These are phyloP conservation scores for Lachnellula willkommii DNA, from an alignment of 2,329 filamentous ascomycete genomes.

Conservation along the genomic window DNA sequence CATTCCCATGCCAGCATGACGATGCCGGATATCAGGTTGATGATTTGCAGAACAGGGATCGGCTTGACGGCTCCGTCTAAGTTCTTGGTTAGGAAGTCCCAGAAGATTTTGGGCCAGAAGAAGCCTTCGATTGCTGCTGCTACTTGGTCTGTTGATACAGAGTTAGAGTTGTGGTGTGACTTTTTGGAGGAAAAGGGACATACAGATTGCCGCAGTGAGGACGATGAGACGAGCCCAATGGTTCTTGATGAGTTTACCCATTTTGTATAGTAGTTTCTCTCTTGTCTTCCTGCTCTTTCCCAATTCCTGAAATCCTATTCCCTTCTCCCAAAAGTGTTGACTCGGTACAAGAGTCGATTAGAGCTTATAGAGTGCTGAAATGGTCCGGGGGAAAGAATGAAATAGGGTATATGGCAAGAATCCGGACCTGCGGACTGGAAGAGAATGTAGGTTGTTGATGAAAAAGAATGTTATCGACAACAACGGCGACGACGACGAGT, in stretches of 20 bases:
- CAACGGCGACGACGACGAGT: slow-evolving; percentile 44
- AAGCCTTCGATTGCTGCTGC: slow-evolving; percentile 77
- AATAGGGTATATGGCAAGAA: slow-evolving; percentile 34
- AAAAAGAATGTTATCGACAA: slow-evolving; percentile 48
- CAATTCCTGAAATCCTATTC: slow-evolving; percentile 15
- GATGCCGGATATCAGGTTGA: slow-evolving; percentile 81
- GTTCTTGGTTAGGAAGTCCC: slow-evolving; percentile 90
- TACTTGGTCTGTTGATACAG: slow-evolving; percentile 66
- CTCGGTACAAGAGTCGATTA: slow-evolving; percentile 20
- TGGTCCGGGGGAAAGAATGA: slow-evolving; percentile 18
- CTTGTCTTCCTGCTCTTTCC: slow-evolving; percentile 20
- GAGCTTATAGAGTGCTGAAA: slow-evolving; percentile 30
- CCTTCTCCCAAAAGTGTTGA: slow-evolving; percentile 13
- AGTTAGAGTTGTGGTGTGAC: background rate
- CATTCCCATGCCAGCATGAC: slow-evolving; percentile 83
- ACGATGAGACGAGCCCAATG: slow-evolving; percentile 96
- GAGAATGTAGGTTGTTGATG: slow-evolving; percentile 26
- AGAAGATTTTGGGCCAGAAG: slow-evolving; percentile 99
- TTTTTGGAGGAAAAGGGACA: slow-evolving; percentile 20
- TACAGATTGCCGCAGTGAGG: slow-evolving; percentile 66
- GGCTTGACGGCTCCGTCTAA: slow-evolving; percentile 83
- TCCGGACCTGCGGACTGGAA: slow-evolving; percentile 48
- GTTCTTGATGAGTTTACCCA: slow-evolving; percentile 99
- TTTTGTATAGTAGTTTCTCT: slow-evolving; percentile 50
- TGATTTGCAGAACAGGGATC: slow-evolving; percentile 78